A percentile compares a stretch with the other conserved stretches of the same genome.
Conservation (phyloP, 2,329 filamentous ascomycete genomes). For the Orbilia ellipsospora region DNA sequence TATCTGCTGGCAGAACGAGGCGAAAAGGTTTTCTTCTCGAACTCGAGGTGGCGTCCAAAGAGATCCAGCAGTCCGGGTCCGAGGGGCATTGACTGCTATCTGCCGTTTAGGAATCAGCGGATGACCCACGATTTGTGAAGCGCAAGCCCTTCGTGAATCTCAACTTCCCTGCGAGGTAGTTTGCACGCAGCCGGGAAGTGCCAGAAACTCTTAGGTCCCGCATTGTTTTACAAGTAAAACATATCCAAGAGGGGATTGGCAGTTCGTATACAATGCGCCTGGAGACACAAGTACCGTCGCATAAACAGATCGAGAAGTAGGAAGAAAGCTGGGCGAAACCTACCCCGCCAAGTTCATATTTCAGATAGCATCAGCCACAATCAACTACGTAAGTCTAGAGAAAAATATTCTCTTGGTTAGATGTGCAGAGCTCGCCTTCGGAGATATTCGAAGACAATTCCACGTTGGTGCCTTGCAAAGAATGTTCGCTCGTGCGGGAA, state of each 20-base stretch:
- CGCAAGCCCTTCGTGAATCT: conserved; percentile 17
- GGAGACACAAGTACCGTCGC: neutral
- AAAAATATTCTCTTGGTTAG: conserved; percentile 1
- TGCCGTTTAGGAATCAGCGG: conserved; percentile 35
- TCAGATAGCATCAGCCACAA: conserved; percentile 19
- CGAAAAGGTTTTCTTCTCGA: conserved; percentile 30
- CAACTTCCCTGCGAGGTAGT: conserved; percentile 29
- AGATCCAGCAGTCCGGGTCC: conserved; percentile 33
- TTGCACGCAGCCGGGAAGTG: conserved; percentile 3
- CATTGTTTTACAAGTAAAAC: conserved; percentile 45
- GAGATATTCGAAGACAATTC: conserved; percentile 51
- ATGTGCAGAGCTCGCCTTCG: conserved; percentile 41
- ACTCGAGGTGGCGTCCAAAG: conserved; percentile 13
- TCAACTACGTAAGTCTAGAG: conserved; percentile 5
- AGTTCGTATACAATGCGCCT: conserved; percentile 7
- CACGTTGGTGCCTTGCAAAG: conserved; percentile 23
- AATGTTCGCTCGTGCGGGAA: conserved; percentile 31
- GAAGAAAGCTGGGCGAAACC: conserved; percentile 21
- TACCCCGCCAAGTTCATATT: conserved; percentile 1
- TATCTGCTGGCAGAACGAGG: conserved; percentile 39
- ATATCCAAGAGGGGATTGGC: neutral
- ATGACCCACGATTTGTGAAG: conserved; percentile 28
- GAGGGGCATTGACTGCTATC: neutral
- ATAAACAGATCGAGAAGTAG: conserved; percentile 19
- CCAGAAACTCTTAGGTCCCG: conserved; percentile 24